These are phyloP conservation scores for Ustilago tritici DNA, from an alignment of 1,284 basidiomycete species.

Conservation along the genomic window DNA sequence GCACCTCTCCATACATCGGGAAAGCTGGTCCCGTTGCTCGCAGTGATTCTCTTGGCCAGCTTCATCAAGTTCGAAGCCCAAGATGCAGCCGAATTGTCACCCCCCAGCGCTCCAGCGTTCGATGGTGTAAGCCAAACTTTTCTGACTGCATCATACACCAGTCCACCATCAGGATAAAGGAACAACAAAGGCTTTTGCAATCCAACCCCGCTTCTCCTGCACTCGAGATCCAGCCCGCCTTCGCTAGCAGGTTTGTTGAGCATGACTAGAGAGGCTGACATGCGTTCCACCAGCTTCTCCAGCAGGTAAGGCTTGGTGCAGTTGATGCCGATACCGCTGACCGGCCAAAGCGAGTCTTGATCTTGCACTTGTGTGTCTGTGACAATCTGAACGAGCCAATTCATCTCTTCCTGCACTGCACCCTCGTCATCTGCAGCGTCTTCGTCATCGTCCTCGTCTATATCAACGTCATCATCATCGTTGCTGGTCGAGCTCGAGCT, in stretches of 20 bases:
- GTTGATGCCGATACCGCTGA: conserved; percentile 62
- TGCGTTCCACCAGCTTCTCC: conserved; percentile 36
- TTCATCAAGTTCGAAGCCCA: conserved; percentile 53
- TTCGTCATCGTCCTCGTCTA: conserved; percentile 36
- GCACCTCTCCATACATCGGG: conserved; percentile 49
- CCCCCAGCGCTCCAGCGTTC: conserved; percentile 15
- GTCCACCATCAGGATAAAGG: conserved; percentile 64
- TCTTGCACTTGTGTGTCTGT: conserved; percentile 40
- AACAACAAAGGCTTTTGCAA: conserved; percentile 55
- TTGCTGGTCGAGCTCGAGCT: not conserved
- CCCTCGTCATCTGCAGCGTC: conserved; percentile 27
- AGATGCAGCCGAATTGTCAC: conserved; percentile 30
- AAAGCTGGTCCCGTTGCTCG: not conserved
- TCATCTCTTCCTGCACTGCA: conserved; percentile 42
- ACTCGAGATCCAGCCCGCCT: conserved; percentile 28
- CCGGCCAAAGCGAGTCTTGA: conserved; percentile 39
- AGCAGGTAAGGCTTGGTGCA: conserved; percentile 63
- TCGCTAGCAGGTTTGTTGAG: conserved; percentile 26
- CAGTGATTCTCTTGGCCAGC: conserved; percentile 36
- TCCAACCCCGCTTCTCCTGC: conserved; percentile 8
- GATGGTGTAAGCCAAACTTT: conserved; percentile 52
- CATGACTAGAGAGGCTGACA: conserved; percentile 37
- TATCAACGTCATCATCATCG: conserved; percentile 34
- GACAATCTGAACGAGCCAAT: conserved; percentile 47
- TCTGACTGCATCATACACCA: conserved; percentile 57